Evolutionary conservation across 306 rosid species (phyloP).

Genomic region (Amphicarpaea edgeworthii): DNA sequence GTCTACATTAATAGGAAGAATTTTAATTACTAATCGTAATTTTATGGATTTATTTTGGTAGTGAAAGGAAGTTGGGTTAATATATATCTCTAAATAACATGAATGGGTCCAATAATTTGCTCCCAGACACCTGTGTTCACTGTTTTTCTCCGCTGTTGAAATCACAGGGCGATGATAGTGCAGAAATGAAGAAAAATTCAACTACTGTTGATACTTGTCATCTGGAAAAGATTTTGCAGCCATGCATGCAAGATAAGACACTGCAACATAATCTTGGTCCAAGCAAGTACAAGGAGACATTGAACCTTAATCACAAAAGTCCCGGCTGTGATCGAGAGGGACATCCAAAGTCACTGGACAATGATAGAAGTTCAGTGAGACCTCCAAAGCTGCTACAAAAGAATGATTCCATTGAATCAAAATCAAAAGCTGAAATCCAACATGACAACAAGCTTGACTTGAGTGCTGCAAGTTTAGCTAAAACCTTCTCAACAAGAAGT

Average conservation of each 20-base stretch:
- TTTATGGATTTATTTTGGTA: not conserved
- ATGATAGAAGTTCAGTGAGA: constrained; percentile 30
- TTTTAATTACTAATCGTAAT: not conserved
- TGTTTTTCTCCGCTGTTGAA: constrained; percentile 39
- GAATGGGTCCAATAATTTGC: constrained; percentile 1
- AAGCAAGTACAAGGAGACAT: constrained; percentile 34
- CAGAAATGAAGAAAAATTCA: constrained; percentile 34
- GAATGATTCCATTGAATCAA: constrained; percentile 32
- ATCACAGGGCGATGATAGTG: constrained; percentile 47
- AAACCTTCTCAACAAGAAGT: constrained; percentile 39
- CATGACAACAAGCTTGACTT: constrained; percentile 39
- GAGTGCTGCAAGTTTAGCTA: not conserved
- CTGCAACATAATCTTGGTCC: constrained; percentile 40
- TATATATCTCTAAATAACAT: constrained; percentile 17
- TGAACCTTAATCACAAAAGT: constrained; percentile 40
- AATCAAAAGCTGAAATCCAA: constrained; percentile 33
- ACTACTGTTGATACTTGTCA: constrained; percentile 5
- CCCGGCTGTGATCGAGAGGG: constrained; percentile 35
- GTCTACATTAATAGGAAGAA: not conserved
- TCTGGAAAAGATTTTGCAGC: constrained; percentile 41
- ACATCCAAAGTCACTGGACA: constrained; percentile 12
- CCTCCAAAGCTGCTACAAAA: constrained; percentile 34
- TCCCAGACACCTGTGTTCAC: constrained; percentile 8
- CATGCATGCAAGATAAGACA: constrained; percentile 34
- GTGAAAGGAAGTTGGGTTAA: not conserved